phyloP scores from a whole-genome alignment of 768 basidiomycete species.

The Calocybe gangraenosa region DNA sequence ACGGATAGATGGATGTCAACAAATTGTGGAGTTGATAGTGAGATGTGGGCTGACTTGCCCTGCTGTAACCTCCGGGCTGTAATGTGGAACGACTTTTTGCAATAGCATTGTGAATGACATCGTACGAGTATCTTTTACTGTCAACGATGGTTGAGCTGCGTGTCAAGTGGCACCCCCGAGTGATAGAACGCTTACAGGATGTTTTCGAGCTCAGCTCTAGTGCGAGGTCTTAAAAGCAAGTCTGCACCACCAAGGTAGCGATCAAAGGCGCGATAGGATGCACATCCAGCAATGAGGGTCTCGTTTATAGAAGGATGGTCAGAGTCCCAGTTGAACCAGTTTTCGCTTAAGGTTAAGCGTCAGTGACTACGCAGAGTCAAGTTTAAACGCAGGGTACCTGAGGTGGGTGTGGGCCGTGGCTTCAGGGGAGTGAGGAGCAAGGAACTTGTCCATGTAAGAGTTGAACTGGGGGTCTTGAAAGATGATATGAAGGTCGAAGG shows the following conservation, averaged over 20 bases:
- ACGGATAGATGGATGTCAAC: constrained; percentile 1
- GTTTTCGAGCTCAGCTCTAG: constrained; percentile 62
- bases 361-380: constrained; percentile 2
- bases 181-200: constrained; percentile 49
- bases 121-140: constrained; percentile 73
- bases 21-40: neutral
- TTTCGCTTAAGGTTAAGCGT: constrained; percentile 45
- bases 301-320: constrained; percentile 69
- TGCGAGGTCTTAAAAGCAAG: constrained; percentile 66
- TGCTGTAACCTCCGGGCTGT: constrained; percentile 48
- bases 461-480: constrained; percentile 11
- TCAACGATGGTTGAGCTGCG: constrained; percentile 6
- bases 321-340: constrained; percentile 64
- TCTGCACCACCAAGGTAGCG: constrained; percentile 71
- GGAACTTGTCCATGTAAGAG: constrained; percentile 60
- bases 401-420: constrained; percentile 66
- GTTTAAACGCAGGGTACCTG: constrained; percentile 40
- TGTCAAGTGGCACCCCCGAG: neutral
- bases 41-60: constrained; percentile 26
- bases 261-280: constrained; percentile 77
- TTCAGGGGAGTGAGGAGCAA: constrained; percentile 71
- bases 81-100: constrained; percentile 62
- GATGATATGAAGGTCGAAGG: constrained; percentile 13
- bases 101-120: constrained; percentile 79
- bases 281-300: constrained; percentile 69